phyloP scores from a whole-genome alignment of 805 yeast species.

The Saccharomycopsis vini region DNA sequence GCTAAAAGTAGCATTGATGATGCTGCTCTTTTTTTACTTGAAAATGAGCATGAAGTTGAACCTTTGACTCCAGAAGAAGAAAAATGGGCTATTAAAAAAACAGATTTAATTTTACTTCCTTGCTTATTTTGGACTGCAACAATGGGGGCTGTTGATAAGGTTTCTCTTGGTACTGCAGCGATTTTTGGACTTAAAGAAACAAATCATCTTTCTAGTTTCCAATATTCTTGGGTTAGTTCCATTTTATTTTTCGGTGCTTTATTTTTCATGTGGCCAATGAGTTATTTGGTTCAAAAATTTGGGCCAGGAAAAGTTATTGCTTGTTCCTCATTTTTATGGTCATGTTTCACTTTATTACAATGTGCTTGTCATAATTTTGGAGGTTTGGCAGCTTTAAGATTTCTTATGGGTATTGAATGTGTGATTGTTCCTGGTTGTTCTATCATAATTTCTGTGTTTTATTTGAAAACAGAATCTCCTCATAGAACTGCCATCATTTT shows the following conservation, averaged over 20 bases:
- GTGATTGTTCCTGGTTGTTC: slow-evolving; percentile 29
- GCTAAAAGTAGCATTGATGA: slow-evolving; percentile 30
- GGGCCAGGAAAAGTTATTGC: slow-evolving; percentile 38
- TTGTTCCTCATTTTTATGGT: slow-evolving; percentile 22
- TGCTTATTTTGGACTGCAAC: slow-evolving; percentile 29
- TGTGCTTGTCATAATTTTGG: slow-evolving; percentile 24
- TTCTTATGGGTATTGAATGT: slow-evolving; percentile 37
- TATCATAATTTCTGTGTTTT: slow-evolving; percentile 27
- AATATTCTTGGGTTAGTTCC: slow-evolving; percentile 51
- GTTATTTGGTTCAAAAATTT: slow-evolving; percentile 41
- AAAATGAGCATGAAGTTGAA: slow-evolving; percentile 35
- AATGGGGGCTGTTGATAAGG: slow-evolving; percentile 36
- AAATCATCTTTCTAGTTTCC: slow-evolving; percentile 21
- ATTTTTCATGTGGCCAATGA: slow-evolving; percentile 43
- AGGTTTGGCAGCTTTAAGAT: slow-evolving; percentile 25
- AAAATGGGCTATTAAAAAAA: slow-evolving; percentile 28
- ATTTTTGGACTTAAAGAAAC: slow-evolving; percentile 42
- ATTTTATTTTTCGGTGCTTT: slow-evolving; percentile 59
- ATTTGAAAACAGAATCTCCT: slow-evolving; percentile 22
- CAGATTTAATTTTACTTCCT: slow-evolving; percentile 32
- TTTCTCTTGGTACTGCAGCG: slow-evolving; percentile 33
- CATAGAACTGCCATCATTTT: slow-evolving; percentile 28
- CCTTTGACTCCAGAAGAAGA: slow-evolving; percentile 26
- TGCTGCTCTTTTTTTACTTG: slow-evolving; percentile 27
- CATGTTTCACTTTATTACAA: slow-evolving; percentile 23